These are phyloP conservation scores for Xylariaceae sp. DNA, from an alignment of 2,329 filamentous ascomycete species.

Conservation along the genomic window DNA sequence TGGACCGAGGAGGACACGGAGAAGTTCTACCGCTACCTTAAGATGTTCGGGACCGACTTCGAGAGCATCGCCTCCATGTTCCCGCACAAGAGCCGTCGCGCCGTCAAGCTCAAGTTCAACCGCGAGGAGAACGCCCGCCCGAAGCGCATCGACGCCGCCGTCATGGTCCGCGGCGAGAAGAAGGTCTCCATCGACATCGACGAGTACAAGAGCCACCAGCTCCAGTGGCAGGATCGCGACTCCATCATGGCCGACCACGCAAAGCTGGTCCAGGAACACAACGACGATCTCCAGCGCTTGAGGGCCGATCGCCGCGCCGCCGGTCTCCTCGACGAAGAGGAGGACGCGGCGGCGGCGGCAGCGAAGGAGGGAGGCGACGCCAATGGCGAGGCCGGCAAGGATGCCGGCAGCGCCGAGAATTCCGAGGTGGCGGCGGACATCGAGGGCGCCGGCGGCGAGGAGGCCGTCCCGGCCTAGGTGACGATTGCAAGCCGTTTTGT, in stretches of 20 bases:
- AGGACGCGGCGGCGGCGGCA: slow-evolving; percentile 44
- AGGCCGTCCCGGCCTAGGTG: neutral
- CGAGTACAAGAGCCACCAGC: slow-evolving; percentile 57
- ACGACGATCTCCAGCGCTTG: slow-evolving; percentile 48
- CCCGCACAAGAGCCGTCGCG: slow-evolving; percentile 67
- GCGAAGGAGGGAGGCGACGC: slow-evolving; percentile 51
- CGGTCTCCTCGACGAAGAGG: slow-evolving; percentile 42
- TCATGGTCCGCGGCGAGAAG: slow-evolving; percentile 60
- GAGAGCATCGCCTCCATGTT: slow-evolving; percentile 79
- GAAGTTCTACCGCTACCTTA: slow-evolving; percentile 73
- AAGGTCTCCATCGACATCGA: slow-evolving; percentile 61
- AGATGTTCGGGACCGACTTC: slow-evolving; percentile 83
- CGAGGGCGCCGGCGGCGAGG: neutral
- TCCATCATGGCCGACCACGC: slow-evolving; percentile 58
- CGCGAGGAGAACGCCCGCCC: slow-evolving; percentile 74
- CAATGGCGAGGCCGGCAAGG: slow-evolving; percentile 29
- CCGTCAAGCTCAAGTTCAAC: slow-evolving; percentile 82
- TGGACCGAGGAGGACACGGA: slow-evolving; percentile 76
- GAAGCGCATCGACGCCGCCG: slow-evolving; percentile 62
- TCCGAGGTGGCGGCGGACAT: slow-evolving; percentile 17
- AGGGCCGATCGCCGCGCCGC: slow-evolving; percentile 42
- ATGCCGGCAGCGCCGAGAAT: neutral
- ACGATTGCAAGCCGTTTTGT: slow-evolving; percentile 9
- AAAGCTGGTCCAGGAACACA: slow-evolving; percentile 46
- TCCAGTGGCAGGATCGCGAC: slow-evolving; percentile 52